These are phyloP conservation scores for Arctostaphylos glauca DNA, from an alignment of 148 eudicot genomes.

Conservation along the genomic window DNA sequence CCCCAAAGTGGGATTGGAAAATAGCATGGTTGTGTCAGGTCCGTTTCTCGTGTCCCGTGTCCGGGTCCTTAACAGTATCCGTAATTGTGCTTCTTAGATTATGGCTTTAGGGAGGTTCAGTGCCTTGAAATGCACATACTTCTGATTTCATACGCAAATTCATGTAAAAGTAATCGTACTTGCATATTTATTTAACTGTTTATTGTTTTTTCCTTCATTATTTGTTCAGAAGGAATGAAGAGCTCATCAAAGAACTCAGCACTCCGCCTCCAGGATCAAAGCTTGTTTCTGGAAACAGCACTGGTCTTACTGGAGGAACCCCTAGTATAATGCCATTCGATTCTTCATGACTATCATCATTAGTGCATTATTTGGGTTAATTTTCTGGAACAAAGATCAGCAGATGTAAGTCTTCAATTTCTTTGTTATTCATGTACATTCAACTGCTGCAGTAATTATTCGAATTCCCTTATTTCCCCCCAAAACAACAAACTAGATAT, in stretches of 20 bases:
- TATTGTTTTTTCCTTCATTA: not conserved
- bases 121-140: not conserved
- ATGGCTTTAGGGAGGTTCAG: not conserved
- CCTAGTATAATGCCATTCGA: conserved; percentile 54
- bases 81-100: not conserved
- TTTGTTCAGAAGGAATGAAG: conserved; percentile 50
- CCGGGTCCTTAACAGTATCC: not conserved
- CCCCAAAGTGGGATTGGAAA: not conserved
- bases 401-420: conserved; percentile 43
- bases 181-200: not conserved
- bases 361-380: conserved; percentile 51
- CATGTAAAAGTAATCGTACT: not conserved
- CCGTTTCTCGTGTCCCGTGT: not conserved
- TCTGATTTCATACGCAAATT: not conserved
- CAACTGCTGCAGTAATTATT: not conserved
- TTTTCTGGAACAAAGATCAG: conserved; percentile 55
- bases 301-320: conserved; percentile 76
- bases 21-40: not conserved
- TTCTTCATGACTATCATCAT: conserved; percentile 35
- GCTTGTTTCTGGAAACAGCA: conserved; percentile 75
- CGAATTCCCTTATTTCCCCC: not conserved
- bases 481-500: not conserved
- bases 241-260: conserved; percentile 43
- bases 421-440: not conserved
- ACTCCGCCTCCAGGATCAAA: conserved; percentile 38